phyloP scores from a whole-genome alignment of 2,329 filamentous ascomycete genomes.

The Epichloe baconii region DNA sequence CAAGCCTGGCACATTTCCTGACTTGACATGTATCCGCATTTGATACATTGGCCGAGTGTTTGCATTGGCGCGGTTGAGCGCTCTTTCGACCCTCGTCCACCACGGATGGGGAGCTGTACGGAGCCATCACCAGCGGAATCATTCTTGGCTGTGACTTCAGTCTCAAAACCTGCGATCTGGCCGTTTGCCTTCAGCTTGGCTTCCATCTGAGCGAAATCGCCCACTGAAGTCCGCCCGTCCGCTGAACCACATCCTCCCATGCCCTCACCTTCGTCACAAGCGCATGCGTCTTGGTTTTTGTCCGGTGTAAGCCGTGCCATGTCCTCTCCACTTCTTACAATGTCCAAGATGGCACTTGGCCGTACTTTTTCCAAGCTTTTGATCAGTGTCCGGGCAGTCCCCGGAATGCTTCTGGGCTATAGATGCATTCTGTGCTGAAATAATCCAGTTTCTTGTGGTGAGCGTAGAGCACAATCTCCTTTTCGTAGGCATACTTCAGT shows the following conservation, averaged over 20 bases:
- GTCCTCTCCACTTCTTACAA: conserved; percentile 88
- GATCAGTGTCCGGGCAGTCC: conserved; percentile 86
- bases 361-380: conserved; percentile 90
- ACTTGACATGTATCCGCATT: conserved; percentile 91
- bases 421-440: conserved; percentile 97
- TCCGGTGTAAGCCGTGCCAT: conserved; percentile 63
- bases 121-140: conserved; percentile 12
- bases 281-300: conserved; percentile 22
- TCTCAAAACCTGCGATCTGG: conserved; percentile 15
- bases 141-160: conserved; percentile 18
- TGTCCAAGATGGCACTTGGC: conserved; percentile 87
- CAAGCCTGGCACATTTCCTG: conserved; percentile 92
- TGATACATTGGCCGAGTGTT: conserved; percentile 68
- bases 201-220: conserved; percentile 76
- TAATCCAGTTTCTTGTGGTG: conserved; percentile 96
- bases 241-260: conserved; percentile 57
- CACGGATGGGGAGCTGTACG: conserved; percentile 23
- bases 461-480: conserved; percentile 96
- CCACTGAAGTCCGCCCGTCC: conserved; percentile 52
- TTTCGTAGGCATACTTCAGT: conserved; percentile 96
- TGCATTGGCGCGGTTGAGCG: conserved; percentile 38
- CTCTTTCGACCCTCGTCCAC: conserved; percentile 14
- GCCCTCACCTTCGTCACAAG: conserved; percentile 24
- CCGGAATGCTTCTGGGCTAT: conserved; percentile 91
- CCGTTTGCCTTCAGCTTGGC: conserved; percentile 22